Conservation (phyloP, 148 eudicot genomes). For the Gaultheria prostrata region DNA sequence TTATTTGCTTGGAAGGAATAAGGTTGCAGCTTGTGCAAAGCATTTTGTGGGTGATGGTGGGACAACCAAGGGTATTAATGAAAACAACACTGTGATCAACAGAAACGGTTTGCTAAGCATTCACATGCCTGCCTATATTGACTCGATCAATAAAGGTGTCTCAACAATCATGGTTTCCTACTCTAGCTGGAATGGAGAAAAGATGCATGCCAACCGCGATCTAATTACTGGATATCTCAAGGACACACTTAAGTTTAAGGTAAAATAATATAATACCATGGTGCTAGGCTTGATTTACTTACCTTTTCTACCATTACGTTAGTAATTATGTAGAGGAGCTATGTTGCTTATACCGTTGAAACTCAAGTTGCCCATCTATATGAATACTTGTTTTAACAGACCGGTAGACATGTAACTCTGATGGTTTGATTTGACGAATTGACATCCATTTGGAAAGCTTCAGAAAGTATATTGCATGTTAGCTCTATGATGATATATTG, state of each 20-base stretch:
- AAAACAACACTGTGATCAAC: constrained; percentile 60
- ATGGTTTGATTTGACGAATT: background rate
- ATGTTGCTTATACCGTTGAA: background rate
- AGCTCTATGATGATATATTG: background rate
- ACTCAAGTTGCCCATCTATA: background rate
- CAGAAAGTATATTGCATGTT: background rate
- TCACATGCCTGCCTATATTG: constrained; percentile 79
- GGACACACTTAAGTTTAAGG: constrained; percentile 76
- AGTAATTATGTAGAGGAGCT: background rate
- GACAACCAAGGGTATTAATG: constrained; percentile 68
- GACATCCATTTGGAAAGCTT: background rate
- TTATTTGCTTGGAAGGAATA: constrained; percentile 44
- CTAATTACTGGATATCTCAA: constrained; percentile 68
- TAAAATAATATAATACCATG: constrained; percentile 8
- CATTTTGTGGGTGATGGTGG: constrained; percentile 96
- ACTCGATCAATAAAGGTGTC: constrained; percentile 73
- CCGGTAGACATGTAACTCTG: background rate
- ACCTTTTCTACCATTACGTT: background rate
- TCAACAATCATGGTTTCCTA: constrained; percentile 87
- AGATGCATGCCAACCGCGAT: constrained; percentile 79
- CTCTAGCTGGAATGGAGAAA: constrained; percentile 83
- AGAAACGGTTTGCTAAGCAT: constrained; percentile 59
- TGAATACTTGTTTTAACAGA: constrained; percentile 5
- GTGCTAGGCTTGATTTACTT: background rate
- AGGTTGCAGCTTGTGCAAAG: constrained; percentile 87